Conservation (phyloP, 345 rosid genomes). For the Aquilaria yunnanensis region DNA sequence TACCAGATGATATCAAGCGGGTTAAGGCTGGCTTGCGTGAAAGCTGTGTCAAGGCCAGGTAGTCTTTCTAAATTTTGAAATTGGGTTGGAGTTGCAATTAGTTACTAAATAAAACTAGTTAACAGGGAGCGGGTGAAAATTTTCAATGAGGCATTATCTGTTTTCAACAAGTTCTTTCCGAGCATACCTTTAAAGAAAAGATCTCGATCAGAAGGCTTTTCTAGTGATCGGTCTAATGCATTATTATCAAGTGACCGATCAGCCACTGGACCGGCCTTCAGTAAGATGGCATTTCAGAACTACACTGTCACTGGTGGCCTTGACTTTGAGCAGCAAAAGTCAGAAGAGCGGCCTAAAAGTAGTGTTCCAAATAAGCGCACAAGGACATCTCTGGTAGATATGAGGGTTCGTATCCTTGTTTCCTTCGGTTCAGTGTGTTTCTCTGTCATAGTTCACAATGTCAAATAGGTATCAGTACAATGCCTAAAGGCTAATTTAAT, state of each 20-base stretch:
- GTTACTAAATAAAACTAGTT: conserved; percentile 22
- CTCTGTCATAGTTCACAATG: no score
- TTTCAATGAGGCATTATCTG: conserved; percentile 77
- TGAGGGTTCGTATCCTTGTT: conserved; percentile 40
- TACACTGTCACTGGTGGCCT: conserved; percentile 43
- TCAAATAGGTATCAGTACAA: no score
- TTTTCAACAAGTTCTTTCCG: conserved; percentile 72
- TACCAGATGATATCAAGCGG: conserved; percentile 80
- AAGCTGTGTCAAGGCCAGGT: conserved; percentile 76
- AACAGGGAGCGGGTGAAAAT: conserved; percentile 75
- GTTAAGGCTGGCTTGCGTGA: conserved; percentile 62
- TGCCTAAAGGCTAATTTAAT: no score
- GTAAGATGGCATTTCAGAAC: conserved; percentile 76
- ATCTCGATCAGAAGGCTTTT: conserved; percentile 66
- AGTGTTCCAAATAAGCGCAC: conserved; percentile 77
- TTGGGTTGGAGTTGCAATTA: conserved; percentile 9
- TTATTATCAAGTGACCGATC: conserved; percentile 55
- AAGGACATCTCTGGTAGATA: conserved; percentile 84
- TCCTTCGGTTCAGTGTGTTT: not conserved
- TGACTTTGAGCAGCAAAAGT: conserved; percentile 72
- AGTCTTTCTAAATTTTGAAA: conserved; percentile 28
- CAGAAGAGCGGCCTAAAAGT: conserved; percentile 68
- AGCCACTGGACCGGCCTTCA: conserved; percentile 41
- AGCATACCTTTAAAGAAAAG: conserved; percentile 75
- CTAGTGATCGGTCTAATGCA: conserved; percentile 49